Evolutionary conservation across 495 filamentous ascomycete species (phyloP).

Genomic region (Massariosphaeria phaeospora): DNA sequence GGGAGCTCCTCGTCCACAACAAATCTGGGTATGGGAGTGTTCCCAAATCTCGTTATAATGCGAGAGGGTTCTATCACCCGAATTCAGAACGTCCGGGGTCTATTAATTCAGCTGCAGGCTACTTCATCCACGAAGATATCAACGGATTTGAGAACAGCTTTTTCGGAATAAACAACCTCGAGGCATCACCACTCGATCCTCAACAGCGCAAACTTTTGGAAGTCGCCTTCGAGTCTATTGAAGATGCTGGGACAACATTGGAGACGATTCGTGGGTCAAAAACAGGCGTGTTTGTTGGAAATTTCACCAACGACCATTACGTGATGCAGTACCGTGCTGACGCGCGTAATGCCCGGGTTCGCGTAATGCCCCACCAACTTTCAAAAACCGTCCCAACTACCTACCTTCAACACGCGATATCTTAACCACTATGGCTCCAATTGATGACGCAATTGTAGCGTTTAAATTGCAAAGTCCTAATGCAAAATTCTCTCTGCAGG

Average conservation of each 20-base stretch:
- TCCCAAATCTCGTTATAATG: neutral
- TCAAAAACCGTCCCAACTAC: no score
- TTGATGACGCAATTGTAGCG: no score
- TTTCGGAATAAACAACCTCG: conserved; percentile 12
- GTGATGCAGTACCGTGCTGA: conserved; percentile 4
- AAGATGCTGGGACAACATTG: conserved; percentile 29
- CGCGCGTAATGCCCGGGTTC: no score
- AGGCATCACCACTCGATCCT: conserved; percentile 18
- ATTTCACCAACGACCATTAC: conserved; percentile 11
- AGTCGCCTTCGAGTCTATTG: conserved; percentile 36
- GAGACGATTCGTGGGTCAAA: conserved; percentile 29
- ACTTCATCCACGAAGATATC: conserved; percentile 8
- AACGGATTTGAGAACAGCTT: conserved; percentile 13
- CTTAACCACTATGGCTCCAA: no score
- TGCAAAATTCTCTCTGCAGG: no score
- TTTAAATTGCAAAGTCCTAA: no score
- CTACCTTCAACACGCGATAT: no score
- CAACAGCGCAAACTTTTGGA: conserved; percentile 19
- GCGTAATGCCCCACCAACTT: no score
- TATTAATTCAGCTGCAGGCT: neutral
- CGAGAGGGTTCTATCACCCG: conserved; percentile 14
- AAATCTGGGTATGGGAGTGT: neutral
- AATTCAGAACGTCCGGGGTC: conserved; percentile 1
- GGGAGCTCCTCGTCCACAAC: conserved; percentile 6
- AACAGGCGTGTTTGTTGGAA: conserved; percentile 16